A percentile compares a stretch with the other conserved stretches of the same genome.
Evolutionary conservation across 2,329 filamentous ascomycete species (phyloP).

Genomic region (Diplodia scrobiculata): DNA sequence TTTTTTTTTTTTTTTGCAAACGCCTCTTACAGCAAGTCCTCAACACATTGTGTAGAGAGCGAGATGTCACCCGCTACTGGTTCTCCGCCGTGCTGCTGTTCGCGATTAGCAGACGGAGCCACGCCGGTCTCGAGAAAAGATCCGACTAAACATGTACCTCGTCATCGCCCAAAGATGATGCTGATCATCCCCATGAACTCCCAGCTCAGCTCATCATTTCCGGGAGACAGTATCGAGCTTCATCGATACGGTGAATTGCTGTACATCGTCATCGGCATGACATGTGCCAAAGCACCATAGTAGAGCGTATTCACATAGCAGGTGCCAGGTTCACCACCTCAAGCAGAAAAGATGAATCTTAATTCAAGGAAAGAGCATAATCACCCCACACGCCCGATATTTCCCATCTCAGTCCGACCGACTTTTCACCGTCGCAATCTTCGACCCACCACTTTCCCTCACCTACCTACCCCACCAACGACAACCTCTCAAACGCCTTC

Average conservation of each 20-base stretch:
- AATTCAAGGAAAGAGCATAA: too few relatives aligned
- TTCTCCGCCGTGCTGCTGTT: background rate
- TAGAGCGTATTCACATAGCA: too few relatives aligned
- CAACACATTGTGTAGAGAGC: background rate
- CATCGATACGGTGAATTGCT: background rate
- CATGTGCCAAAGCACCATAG: background rate
- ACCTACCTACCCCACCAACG: slow-evolving; percentile 39
- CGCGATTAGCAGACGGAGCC: too few relatives aligned
- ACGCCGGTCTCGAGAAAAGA: background rate
- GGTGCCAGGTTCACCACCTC: too few relatives aligned
- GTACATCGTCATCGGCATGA: background rate
- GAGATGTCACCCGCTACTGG: background rate
- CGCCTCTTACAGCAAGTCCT: background rate
- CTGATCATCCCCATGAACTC: background rate
- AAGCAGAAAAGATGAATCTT: too few relatives aligned
- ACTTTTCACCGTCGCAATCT: too few relatives aligned
- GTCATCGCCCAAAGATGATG: background rate
- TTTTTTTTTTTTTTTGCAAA: background rate
- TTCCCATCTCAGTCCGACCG: too few relatives aligned
- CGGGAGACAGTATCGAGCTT: background rate
- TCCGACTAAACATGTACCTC: background rate
- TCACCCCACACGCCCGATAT: too few relatives aligned
- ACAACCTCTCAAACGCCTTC: slow-evolving; percentile 54
- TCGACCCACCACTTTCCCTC: too few relatives aligned
- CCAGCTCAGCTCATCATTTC: background rate